Base-by-base conservation (phyloP, 2,329 filamentous ascomycete genomes). In the Aspergillus sp. region DNA sequence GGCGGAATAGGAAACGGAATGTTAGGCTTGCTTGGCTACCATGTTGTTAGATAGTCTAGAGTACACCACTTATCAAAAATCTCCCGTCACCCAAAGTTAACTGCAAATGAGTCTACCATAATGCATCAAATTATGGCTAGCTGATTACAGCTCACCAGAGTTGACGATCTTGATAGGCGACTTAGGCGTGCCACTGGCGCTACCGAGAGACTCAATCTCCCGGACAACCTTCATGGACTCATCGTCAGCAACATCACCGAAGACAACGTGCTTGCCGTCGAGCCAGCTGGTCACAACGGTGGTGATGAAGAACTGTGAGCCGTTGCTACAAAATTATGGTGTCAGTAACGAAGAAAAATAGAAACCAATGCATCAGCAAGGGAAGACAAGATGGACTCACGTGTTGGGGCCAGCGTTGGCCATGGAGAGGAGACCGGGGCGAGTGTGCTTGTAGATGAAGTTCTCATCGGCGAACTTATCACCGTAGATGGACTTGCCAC, bases 321-420 rank as follows among this genome's bases (percentile, higher is more conserved):
- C 82, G 71, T 85, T 86, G 69, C 79, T 58, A 44, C 37, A 51
- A 38, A 19, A 19, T 19, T 19, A 4, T 19, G 19, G 37, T 36
- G 36, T 45, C 27, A 54, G 41, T 47, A 6, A 13, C 27, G 26
- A 31, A 7, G 6, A 2, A 5, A 8, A 13, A 31, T 32, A 34
- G 6, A 43, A n/a, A 39, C 31, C 28, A 28, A 39, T 7, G 28
- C 7, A 29, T 19, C 19, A 19, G 19, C 19, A 4, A 19, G 19
- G 19, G 4, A 45, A 27, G 5, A 33, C 12, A 12, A 35, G 34
- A 13, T 19, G 33, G 37, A 67, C 77, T 65, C 73, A 82, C 78
- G 91, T 97, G 85, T 97, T 95, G 66, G 86, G 86, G 59, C 90
- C 90, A 60, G 90, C 87, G 74, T 95, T 95, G 69, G 90, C 90